Conservation (phyloP, 139 green algal genomes). For the Spirogloea muscicola region DNA sequence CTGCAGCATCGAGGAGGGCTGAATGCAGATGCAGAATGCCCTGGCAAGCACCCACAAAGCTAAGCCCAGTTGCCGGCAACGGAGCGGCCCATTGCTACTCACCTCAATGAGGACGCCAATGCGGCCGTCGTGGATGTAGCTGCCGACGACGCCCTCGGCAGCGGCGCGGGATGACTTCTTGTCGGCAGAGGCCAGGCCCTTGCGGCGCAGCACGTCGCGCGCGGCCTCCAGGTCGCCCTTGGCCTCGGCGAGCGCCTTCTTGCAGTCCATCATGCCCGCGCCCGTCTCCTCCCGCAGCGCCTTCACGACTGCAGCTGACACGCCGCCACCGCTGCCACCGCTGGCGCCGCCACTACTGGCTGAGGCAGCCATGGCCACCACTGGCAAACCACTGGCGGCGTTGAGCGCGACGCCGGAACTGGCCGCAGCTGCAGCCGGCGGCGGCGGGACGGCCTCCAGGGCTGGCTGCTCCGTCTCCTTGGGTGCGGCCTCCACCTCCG, state of each 20-base stretch:
- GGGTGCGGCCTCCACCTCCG: too few relatives aligned
- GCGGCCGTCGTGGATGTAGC: slow-evolving; percentile 88
- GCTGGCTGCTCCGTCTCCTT: too few relatives aligned
- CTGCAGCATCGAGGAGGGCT: too few relatives aligned
- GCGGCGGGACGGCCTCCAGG: too few relatives aligned
- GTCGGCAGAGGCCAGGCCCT: slow-evolving; percentile 84
- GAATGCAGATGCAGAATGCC: too few relatives aligned
- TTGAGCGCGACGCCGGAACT: too few relatives aligned
- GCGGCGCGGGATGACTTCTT: slow-evolving; percentile 93
- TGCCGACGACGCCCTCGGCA: slow-evolving; percentile 70
- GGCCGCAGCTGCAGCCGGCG: too few relatives aligned
- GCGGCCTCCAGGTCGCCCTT: slow-evolving; percentile 72
- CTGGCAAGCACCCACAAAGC: too few relatives aligned
- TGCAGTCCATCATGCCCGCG: slow-evolving; percentile 99
- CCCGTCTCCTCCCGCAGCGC: slow-evolving; percentile 76
- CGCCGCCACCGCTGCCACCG: background rate
- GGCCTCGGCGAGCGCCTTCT: slow-evolving; percentile 84
- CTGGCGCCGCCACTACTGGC: background rate
- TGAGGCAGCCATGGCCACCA: slow-evolving; percentile 11
- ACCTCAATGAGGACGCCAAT: slow-evolving; percentile 51
- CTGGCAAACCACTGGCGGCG: too few relatives aligned
- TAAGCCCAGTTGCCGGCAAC: too few relatives aligned
- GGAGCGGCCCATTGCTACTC: too few relatives aligned
- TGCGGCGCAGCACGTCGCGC: slow-evolving; percentile 82
- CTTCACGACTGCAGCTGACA: slow-evolving; percentile 63